Conservation (phyloP, 2,329 filamentous ascomycete genomes). For the Fusarium nygamai region DNA sequence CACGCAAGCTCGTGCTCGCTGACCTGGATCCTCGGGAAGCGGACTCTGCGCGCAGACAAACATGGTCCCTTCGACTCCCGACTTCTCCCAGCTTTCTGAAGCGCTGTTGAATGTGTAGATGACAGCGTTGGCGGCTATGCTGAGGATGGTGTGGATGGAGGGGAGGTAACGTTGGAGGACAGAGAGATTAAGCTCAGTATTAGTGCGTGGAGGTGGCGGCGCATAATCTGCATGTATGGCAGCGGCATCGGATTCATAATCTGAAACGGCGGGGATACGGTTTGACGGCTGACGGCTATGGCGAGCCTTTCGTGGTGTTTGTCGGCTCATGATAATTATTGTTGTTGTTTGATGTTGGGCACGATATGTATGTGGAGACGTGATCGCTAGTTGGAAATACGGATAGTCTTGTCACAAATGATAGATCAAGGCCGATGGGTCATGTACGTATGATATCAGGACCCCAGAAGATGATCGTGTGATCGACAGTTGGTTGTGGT, state of each 20-base stretch:
- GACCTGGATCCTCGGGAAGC: conserved; percentile 47
- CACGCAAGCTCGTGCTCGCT: conserved; percentile 62
- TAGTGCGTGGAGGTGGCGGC: conserved; percentile 70
- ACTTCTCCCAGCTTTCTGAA: conserved; percentile 82
- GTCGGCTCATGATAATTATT: conserved; percentile 53
- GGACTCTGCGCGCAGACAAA: conserved; percentile 80
- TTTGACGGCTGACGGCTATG: conserved; percentile 56
- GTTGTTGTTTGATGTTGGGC: conserved; percentile 22
- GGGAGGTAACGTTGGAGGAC: conserved; percentile 86
- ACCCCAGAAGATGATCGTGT: background rate
- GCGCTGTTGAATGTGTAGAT: conserved; percentile 81
- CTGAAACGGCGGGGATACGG: conserved; percentile 57
- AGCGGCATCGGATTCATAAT: conserved; percentile 74
- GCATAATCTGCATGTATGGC: conserved; percentile 51
- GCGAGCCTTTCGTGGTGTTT: conserved; percentile 53
- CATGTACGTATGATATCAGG: background rate
- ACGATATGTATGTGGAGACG: background rate
- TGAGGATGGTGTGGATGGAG: conserved; percentile 75
- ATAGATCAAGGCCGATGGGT: background rate
- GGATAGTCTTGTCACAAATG: background rate
- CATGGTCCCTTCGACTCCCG: conserved; percentile 84
- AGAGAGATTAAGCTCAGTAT: conserved; percentile 86
- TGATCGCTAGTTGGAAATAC: background rate
- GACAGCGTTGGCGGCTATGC: conserved; percentile 85
- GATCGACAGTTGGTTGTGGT: conserved; percentile 10